These are phyloP conservation scores for Dalbergia oliveri DNA, from an alignment of 306 rosid species.

Conservation along the genomic window DNA sequence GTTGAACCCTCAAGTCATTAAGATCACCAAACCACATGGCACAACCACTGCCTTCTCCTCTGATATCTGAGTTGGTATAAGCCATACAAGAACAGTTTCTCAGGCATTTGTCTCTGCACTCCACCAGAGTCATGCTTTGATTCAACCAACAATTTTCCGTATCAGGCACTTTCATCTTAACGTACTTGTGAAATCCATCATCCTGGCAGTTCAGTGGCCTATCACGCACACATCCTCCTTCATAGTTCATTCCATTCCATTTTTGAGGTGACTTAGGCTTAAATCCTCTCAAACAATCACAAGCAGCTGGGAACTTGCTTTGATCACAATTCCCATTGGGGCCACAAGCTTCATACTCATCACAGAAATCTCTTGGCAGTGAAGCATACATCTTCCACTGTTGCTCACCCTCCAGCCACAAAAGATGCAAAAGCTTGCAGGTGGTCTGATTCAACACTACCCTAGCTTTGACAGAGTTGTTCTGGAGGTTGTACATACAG, in stretches of 20 bases:
- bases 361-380: slow-evolving; percentile 50
- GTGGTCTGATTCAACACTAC: slow-evolving; percentile 27
- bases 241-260: neutral
- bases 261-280: slow-evolving; percentile 24
- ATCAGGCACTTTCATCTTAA: slow-evolving; percentile 9
- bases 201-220: slow-evolving; percentile 34
- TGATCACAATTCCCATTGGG: slow-evolving; percentile 46
- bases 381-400: slow-evolving; percentile 35
- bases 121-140: neutral
- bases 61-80: slow-evolving; percentile 43
- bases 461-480: slow-evolving; percentile 3
- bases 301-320: neutral
- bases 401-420: neutral
- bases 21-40: slow-evolving; percentile 54
- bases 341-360: slow-evolving; percentile 48
- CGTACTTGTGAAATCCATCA: slow-evolving; percentile 40
- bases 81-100: slow-evolving; percentile 43
- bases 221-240: slow-evolving; percentile 49
- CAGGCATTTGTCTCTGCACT: slow-evolving; percentile 37
- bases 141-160: slow-evolving; percentile 16
- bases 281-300: slow-evolving; percentile 51
- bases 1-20: slow-evolving; percentile 46
- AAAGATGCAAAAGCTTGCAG: neutral
- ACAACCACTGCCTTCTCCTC: slow-evolving; percentile 46
- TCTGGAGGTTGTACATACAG: neutral